A percentile compares a stretch with the other conserved stretches of the same genome.
These are phyloP conservation scores for Dianthus caryophyllus DNA, from an alignment of 148 eudicot species.

Conservation along the genomic window DNA sequence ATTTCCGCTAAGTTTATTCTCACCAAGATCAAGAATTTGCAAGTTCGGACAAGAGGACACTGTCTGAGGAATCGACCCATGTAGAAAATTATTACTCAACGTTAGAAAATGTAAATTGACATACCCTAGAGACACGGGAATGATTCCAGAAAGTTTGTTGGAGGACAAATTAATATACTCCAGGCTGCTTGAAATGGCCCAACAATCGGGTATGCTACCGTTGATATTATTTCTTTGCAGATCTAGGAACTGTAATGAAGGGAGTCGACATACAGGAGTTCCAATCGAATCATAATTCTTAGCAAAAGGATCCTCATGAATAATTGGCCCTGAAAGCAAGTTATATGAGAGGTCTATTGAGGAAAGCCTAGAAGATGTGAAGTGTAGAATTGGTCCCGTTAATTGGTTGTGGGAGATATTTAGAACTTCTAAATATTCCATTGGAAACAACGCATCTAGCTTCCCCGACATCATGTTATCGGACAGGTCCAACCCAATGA, in stretches of 20 bases:
- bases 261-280: neutral
- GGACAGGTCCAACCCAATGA: slow-evolving; percentile 17
- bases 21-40: slow-evolving; percentile 33
- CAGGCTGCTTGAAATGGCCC: neutral
- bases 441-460: neutral
- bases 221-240: slow-evolving; percentile 22
- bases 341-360: slow-evolving; percentile 28
- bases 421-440: neutral
- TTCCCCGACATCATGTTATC: slow-evolving; percentile 16
- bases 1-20: slow-evolving; percentile 27
- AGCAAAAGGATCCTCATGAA: neutral
- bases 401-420: slow-evolving; percentile 21
- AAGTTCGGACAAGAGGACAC: slow-evolving; percentile 9
- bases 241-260: neutral
- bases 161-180: slow-evolving; percentile 14
- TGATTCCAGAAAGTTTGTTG: slow-evolving; percentile 30
- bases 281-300: slow-evolving; percentile 7
- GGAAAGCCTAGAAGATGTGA: neutral
- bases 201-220: slow-evolving; percentile 28
- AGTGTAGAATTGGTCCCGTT: slow-evolving; percentile 9
- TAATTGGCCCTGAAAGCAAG: slow-evolving; percentile 19
- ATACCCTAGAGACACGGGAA: slow-evolving; percentile 27
- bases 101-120: slow-evolving; percentile 1
- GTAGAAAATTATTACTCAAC: slow-evolving; percentile 29
- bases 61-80: slow-evolving; percentile 28